These are phyloP conservation scores for Jackrogersella minutella DNA, from an alignment of 495 filamentous ascomycete genomes.

Conservation along the genomic window DNA sequence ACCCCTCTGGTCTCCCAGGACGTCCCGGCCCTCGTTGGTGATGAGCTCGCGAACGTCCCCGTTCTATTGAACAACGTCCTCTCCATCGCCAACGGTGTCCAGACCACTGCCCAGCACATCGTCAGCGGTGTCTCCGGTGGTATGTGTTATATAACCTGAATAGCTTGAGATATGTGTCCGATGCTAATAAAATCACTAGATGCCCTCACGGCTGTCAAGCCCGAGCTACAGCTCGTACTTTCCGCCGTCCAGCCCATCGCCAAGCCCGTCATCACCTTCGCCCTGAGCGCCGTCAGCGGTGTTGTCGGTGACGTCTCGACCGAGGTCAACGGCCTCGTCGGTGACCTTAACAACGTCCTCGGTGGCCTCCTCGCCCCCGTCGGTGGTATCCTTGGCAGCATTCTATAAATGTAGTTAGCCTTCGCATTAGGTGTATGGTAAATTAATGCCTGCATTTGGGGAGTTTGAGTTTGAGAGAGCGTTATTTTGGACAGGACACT, in stretches of 20 bases:
- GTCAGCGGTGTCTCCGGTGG: slow-evolving; percentile 16
- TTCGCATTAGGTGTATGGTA: slow-evolving; percentile 10
- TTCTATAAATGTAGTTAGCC: slow-evolving; percentile 25
- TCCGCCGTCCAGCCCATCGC: slow-evolving; percentile 25
- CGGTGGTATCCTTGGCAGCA: slow-evolving; percentile 14
- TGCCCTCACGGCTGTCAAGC: slow-evolving; percentile 27
- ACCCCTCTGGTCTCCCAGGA: slow-evolving; percentile 15
- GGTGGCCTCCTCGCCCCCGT: slow-evolving; percentile 24
- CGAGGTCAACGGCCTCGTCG: slow-evolving; percentile 24
- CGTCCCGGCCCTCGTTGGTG: slow-evolving; percentile 11
- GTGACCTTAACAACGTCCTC: slow-evolving; percentile 19
- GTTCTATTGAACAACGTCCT: slow-evolving; percentile 23
- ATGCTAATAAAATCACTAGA: slow-evolving; percentile 34
- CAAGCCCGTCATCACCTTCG: slow-evolving; percentile 34
- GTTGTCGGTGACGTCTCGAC: not conserved
- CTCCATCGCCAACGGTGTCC: slow-evolving; percentile 23
- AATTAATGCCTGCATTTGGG: slow-evolving; percentile 28
- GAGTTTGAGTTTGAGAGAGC: slow-evolving; percentile 22
- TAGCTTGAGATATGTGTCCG: not conserved
- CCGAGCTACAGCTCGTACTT: slow-evolving; percentile 40
- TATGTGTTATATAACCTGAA: slow-evolving; percentile 8
- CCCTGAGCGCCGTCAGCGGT: slow-evolving; percentile 18
- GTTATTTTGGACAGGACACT: slow-evolving; percentile 17
- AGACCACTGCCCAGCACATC: slow-evolving; percentile 28
- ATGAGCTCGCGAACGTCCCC: slow-evolving; percentile 31